Evolutionary conservation across 2,329 filamentous ascomycete genomes (phyloP), one percentile per base, ranked within the genome.

Genomic region (Aureobasidium namibiae): DNA sequence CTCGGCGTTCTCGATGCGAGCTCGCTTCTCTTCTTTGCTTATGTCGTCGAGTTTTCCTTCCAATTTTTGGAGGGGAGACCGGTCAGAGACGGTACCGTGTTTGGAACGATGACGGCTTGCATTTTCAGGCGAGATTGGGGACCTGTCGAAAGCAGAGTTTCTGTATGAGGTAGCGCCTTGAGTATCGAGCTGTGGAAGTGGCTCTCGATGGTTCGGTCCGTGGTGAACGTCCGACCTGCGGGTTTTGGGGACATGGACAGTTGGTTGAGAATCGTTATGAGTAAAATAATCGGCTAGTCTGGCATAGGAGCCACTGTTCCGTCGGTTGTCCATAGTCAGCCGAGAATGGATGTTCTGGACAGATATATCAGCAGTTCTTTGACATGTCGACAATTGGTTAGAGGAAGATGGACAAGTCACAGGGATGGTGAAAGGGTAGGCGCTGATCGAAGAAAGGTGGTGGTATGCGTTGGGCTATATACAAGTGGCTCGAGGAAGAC

Each of bases 21-120:
- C 90, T 64, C 92, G 83, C 73, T 95, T 95, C 74, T 96, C 92
- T 74, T 96, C 92, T 72, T 96, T 97, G 72, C 89, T 96, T 73
- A 96, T 92, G 74, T 89, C 91, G 72, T 88, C 88, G 68, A 97
- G 81, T 67, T 90, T 94, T 68, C 89, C 84, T 77, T 99, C 92
- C 65, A 99, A 82, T 76, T 87, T 94, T 73, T 99, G 92, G 56
- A 99, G 80, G 56, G 95, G 94, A 63, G 92, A 97, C 67, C 89
- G 85, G 70, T 95, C 88, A 60, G 87, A 81, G 68, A 92, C 89
- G 74, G 89, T 83, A 59, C 80, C 77, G 61, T 71, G 68, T 63
- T 72, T 44, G 6, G 50, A 33, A 11, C 36, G 50, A 21, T 54
- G 26, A 13, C 26, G 24, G 5, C 3, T 23, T 13, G 34, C 21